Conservation (phyloP, 1,139 yeast species). For the Meyerozyma athensensis region DNA sequence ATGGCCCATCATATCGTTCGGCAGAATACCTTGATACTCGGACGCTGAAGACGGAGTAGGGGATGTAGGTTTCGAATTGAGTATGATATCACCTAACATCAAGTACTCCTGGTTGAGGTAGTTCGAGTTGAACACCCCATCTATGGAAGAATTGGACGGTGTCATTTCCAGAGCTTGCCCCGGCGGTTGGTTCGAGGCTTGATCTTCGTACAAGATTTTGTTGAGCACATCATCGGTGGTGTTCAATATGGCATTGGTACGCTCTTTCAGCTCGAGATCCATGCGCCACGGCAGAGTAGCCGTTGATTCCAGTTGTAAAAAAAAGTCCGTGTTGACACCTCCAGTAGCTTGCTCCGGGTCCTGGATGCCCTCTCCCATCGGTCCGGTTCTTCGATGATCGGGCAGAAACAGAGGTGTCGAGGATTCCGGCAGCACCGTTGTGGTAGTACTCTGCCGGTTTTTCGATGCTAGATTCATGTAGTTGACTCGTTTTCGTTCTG, state of each 20-base stretch:
- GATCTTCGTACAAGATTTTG: slow-evolving; percentile 18
- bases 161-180: slow-evolving; percentile 8
- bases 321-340: background rate
- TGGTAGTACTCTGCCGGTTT: background rate
- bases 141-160: slow-evolving; percentile 15
- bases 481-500: slow-evolving; percentile 53
- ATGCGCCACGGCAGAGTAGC: slow-evolving; percentile 1
- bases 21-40: slow-evolving; percentile 16
- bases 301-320: background rate
- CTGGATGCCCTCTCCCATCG: no score
- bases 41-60: slow-evolving; percentile 38
- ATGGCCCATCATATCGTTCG: slow-evolving; percentile 10
- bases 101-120: slow-evolving; percentile 53
- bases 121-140: slow-evolving; percentile 29
- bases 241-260: slow-evolving; percentile 20
- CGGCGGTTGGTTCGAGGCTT: background rate
- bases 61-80: slow-evolving; percentile 49
- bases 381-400: no score
- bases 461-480: slow-evolving; percentile 19
- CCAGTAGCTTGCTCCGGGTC: background rate
- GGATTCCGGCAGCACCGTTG: background rate
- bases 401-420: background rate
- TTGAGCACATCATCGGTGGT: slow-evolving; percentile 39
- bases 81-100: slow-evolving; percentile 52
- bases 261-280: background rate